Evolutionary conservation across 108 stramenopile genomes (phyloP), one percentile per base, ranked within the genome.

Genomic region (Cyclotella kingstonii): DNA sequence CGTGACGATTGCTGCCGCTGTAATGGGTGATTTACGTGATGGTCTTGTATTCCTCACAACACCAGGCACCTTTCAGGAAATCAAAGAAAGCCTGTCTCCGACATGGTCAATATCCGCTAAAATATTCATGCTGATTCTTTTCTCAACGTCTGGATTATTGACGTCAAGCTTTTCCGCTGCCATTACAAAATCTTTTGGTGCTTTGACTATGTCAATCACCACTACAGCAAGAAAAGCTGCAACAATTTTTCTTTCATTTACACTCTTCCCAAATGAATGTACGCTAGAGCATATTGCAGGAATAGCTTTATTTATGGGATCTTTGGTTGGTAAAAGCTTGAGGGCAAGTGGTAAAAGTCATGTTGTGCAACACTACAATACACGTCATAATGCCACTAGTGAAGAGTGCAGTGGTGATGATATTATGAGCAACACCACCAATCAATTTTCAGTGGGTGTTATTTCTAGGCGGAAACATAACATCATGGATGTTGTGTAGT

Each of bases 101-200:
- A 77, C 87, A 19, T 94, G 89, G 89, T 73, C 68, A 34, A 51
- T 76, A 36, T 28, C 49, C 9, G 76, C 75, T 18, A 94, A 94
- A 44, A 68, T 83, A 9, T 19, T 66, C 5, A 79, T 85, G 28
- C 68, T 95, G 40, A 47, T 84, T 36, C 31, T 91, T 11, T 92
- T 95, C 53, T 75, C 81, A 0, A 72, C 77, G 40, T 87, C 87
- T 76, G 94, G 94, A 9, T 95, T 90, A 57, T 80, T 95, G 47
- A 86, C 87, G 6, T 74, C 70, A n/a, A 82, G 81, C 21, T 92
- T 87, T 49, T 83, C 84, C 9, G 94, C 90, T 12, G 90, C 90
- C 39, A 95, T 95, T 45, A 92, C 94, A 15, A 95, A 95, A 66
- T 70, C 90, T 17, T 95, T 92, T 64, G 94, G 94, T 17, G 94